A percentile compares a stretch with the other conserved stretches of the same genome.
phyloP scores from a whole-genome alignment of 1,284 basidiomycete species.

The Sanguinoderma infundibulare region DNA sequence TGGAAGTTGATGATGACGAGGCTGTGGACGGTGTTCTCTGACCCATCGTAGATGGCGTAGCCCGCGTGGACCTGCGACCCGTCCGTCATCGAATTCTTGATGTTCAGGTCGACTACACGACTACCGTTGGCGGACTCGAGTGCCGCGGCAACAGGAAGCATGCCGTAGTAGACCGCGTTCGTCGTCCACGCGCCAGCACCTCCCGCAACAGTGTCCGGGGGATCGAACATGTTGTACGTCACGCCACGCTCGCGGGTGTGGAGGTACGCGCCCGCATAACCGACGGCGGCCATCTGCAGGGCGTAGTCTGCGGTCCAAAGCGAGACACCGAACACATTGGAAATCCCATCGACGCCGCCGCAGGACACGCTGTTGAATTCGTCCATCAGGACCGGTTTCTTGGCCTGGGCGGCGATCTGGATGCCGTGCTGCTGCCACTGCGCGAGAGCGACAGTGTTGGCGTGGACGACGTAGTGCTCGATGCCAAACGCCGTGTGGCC shows the following conservation, averaged over 20 bases:
- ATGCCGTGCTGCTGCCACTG: slow-evolving; percentile 50
- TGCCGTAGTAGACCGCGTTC: slow-evolving; percentile 59
- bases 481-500: slow-evolving; percentile 33
- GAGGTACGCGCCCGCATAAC: slow-evolving; percentile 51
- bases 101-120: slow-evolving; percentile 56
- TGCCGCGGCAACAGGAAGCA: slow-evolving; percentile 60
- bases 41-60: slow-evolving; percentile 63
- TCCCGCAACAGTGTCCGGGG: slow-evolving; percentile 41
- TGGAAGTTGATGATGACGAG: slow-evolving; percentile 67
- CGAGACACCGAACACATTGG: slow-evolving; percentile 65
- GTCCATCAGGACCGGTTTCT: slow-evolving; percentile 55
- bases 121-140: slow-evolving; percentile 48
- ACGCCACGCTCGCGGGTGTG: slow-evolving; percentile 57
- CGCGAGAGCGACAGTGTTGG: slow-evolving; percentile 39
- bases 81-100: slow-evolving; percentile 44
- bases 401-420: slow-evolving; percentile 22
- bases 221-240: slow-evolving; percentile 54
- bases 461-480: slow-evolving; percentile 36
- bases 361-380: slow-evolving; percentile 75
- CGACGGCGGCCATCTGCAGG: slow-evolving; percentile 53
- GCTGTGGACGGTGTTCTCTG: slow-evolving; percentile 41
- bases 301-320: slow-evolving; percentile 64
- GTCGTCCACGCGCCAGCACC: slow-evolving; percentile 51
- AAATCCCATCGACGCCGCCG: slow-evolving; percentile 62
- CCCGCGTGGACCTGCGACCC: slow-evolving; percentile 45